These are phyloP conservation scores for Podospora appendiculata DNA, from an alignment of 495 filamentous ascomycete genomes.

Conservation along the genomic window DNA sequence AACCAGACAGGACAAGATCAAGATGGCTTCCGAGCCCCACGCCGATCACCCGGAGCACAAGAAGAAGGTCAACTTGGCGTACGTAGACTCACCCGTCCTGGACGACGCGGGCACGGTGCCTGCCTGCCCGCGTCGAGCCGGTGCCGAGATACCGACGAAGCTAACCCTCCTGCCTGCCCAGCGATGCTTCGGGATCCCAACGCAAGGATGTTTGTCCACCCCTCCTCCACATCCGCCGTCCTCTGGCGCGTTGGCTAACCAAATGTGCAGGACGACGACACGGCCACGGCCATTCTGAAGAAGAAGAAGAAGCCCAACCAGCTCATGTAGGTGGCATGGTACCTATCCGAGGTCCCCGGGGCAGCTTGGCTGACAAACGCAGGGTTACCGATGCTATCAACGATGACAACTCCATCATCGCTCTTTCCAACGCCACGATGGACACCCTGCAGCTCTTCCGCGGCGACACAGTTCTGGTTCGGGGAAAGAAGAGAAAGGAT, in stretches of 20 bases:
- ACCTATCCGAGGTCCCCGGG: background rate
- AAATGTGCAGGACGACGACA: conserved; percentile 67
- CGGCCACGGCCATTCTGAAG: conserved; percentile 94
- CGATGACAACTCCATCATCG: conserved; percentile 99
- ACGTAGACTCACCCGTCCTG: conserved; percentile 29
- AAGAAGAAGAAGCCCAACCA: conserved; percentile 99
- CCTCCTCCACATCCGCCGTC: conserved; percentile 3
- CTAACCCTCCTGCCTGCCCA: conserved; percentile 36
- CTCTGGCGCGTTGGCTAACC: conserved; percentile 12
- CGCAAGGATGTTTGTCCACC: conserved; percentile 67
- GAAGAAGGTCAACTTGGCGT: conserved; percentile 90
- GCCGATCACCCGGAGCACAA: conserved; percentile 67
- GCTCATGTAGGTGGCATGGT: conserved; percentile 62
- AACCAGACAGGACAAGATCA: conserved; percentile 23
- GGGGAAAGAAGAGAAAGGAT: conserved; percentile 99
- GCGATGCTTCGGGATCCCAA: conserved; percentile 84
- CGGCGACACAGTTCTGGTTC: conserved; percentile 93
- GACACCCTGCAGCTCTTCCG: conserved; percentile 96
- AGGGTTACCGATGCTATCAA: conserved; percentile 96
- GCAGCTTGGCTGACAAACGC: conserved; percentile 27
- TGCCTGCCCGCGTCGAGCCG: background rate
- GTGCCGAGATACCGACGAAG: conserved; percentile 1
- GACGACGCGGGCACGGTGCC: conserved; percentile 1
- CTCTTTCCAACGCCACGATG: conserved; percentile 98
- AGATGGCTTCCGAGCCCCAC: conserved; percentile 27